These are phyloP conservation scores for Grigorovia humatica DNA, from an alignment of 805 yeast genomes.

Conservation along the genomic window DNA sequence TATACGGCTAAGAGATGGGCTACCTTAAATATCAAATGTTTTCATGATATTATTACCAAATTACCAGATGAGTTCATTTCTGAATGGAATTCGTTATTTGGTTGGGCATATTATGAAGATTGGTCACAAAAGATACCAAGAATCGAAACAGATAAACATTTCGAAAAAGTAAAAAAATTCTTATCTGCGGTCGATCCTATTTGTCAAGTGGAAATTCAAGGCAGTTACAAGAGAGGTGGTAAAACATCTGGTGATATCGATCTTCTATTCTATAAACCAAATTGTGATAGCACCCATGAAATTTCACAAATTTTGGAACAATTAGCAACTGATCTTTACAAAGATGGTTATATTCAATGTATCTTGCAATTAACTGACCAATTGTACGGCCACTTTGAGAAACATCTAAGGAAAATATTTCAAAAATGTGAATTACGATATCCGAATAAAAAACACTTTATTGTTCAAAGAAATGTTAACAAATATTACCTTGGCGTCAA, in stretches of 20 bases:
- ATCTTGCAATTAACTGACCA: conserved; percentile 14
- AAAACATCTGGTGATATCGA: conserved; percentile 25
- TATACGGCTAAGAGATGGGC: conserved; percentile 21
- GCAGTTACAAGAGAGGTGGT: conserved; percentile 23
- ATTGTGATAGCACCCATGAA: conserved; percentile 17
- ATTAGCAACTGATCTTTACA: conserved; percentile 10
- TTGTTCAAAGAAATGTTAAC: conserved; percentile 5
- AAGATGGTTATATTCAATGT: conserved; percentile 18
- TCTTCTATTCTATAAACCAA: conserved; percentile 19
- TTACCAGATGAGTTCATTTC: conserved; percentile 10
- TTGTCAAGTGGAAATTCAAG: conserved; percentile 20
- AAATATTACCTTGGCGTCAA: conserved; percentile 17
- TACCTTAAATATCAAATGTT: conserved; percentile 10
- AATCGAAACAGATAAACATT: conserved; percentile 18
- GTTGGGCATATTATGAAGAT: conserved; percentile 27
- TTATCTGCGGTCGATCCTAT: conserved; percentile 11
- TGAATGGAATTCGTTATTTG: conserved; percentile 24
- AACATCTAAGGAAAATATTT: conserved; percentile 7
- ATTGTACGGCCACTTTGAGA: conserved; percentile 7
- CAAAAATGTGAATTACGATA: conserved; percentile 5
- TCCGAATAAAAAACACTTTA: conserved; percentile 1
- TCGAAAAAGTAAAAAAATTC: conserved; percentile 10
- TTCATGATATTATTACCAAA: conserved; percentile 12
- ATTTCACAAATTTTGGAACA: conserved; percentile 15
- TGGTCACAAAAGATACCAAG: conserved; percentile 21